These are phyloP conservation scores for Penicillium nucicola DNA, from an alignment of 495 filamentous ascomycete genomes.

Conservation along the genomic window DNA sequence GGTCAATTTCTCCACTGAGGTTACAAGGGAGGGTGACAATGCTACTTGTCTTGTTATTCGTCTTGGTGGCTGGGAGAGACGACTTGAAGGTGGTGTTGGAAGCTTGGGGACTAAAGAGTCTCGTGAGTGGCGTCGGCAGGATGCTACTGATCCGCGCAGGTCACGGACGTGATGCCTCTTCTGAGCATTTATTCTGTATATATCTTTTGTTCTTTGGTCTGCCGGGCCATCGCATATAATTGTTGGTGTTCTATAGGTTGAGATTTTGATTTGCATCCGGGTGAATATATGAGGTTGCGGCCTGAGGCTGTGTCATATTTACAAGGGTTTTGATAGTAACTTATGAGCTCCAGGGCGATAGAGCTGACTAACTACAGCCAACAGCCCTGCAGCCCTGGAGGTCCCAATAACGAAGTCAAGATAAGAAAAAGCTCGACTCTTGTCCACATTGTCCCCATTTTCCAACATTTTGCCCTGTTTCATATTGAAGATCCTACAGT, in stretches of 20 bases:
- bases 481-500: neutral
- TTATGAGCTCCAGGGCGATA: too few relatives aligned
- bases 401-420: too few relatives aligned
- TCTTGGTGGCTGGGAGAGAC: conserved; percentile 92
- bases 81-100: conserved; percentile 81
- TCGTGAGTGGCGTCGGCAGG: conserved; percentile 76
- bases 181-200: conserved; percentile 7
- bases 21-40: conserved; percentile 81
- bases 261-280: neutral
- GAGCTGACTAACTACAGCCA: too few relatives aligned
- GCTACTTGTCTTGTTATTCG: conserved; percentile 91
- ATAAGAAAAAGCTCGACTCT: too few relatives aligned
- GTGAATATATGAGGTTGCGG: too few relatives aligned
- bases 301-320: too few relatives aligned
- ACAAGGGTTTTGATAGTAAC: too few relatives aligned
- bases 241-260: neutral
- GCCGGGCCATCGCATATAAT: conserved; percentile 10
- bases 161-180: conserved; percentile 48
- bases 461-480: neutral
- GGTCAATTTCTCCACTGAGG: conserved; percentile 83
- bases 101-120: conserved; percentile 88
- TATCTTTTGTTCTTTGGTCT: conserved; percentile 5
- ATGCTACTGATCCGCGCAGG: conserved; percentile 80
- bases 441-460: too few relatives aligned
- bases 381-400: too few relatives aligned